Base-by-base conservation (phyloP, 495 filamentous ascomycete genomes). In the Aspergillus kassunensis region DNA sequence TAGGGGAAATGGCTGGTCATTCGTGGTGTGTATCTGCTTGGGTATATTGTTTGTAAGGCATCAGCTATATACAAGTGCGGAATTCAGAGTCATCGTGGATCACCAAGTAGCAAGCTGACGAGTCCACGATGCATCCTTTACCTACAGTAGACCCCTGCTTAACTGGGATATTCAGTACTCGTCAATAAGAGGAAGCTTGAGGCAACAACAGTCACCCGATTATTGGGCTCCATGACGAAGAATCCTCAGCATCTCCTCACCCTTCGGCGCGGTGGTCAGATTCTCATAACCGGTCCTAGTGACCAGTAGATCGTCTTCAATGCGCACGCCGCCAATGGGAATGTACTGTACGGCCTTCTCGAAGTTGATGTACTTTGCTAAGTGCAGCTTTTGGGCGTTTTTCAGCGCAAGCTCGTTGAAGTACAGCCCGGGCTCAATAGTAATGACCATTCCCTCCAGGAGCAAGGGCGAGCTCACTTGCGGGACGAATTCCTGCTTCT, bases 221-320 rank as follows among this genome's bases (percentile, higher is more conserved):
- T 45, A 45, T 36, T 25, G 8, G 12, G 30, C 9, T 33, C 29
- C 13, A 30, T 53, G 44, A 44, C 71, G 68, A 61, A 89, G 81
- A 51, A 85, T 78, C 52, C 78, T 73, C 62, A 88, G 67, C 73
- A 84, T 83, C 46, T 74, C 85, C 35, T 85, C 75, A 0, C 86
- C 88, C 68, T 91, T 95, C 0, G 89, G 89, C 37, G 88, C 90
- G 6, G 79, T 84, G 1, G 91, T 96, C 59, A 97, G 67, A 58
- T 91, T 92, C 68, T 95, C 87, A 59, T 84, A 84, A 20, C 90
- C 90, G 29, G 78, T 74, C 21, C 78, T 74, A 3, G 89, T 95
- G 12, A 96, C 83, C 10, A 95, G 74, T 43, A 96, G 85, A 65
- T 91, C 87, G 67, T 96, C 92, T 72, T 97, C 92, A 55, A 97